Base-by-base conservation (phyloP, 1,284 basidiomycete species). In the Puccinia coronata region DNA sequence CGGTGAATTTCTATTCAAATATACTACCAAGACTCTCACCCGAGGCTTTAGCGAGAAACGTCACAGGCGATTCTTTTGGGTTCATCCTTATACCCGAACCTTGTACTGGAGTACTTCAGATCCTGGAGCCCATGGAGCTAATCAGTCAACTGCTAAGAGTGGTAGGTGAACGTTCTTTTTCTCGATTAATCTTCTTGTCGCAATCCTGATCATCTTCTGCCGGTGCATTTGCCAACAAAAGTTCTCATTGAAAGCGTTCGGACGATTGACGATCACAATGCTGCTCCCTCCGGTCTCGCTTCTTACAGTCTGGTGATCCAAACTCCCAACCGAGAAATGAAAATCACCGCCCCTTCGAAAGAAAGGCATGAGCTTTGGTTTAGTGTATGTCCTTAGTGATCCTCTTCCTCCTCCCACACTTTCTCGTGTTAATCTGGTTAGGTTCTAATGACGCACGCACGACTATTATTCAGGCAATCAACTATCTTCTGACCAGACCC, bases 31-130 rank as follows among this genome's bases (percentile, higher is more conserved):
- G 82, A 88, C 93, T n/a, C 91, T 99, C 84, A 94, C 95, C 41
- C 94, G 93, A 85, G 95, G 94, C 11, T 90, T 95, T 85, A 93
- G 94, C 39, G 93, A 95, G 86, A 92, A 92, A 86, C 89, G 96
- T 75, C 97, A 99, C 87, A 92, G 91, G 86, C 90, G 97, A 53
- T 99, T 97, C 91, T 98, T 99, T 90, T 99, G 97, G 96, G 92
- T 99, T 20, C 96, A 99, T 87, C 97, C 97, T 36, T 99, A 99
- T 86, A 99, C 95, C 73, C 94, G 95, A 88, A 98, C 95, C 12
- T 86, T 99, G 81, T 98, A 98, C 87, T 99, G 97, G 97, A 96
- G 94, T 84, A 91, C 93, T 41, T 91, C 92, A 43, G 96, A 98
- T 87, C 97, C 96, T 47, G 95, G 94, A 47, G 93, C 93, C 53